phyloP scores from a whole-genome alignment of 2,329 filamentous ascomycete species.

The Penicillium sp. region DNA sequence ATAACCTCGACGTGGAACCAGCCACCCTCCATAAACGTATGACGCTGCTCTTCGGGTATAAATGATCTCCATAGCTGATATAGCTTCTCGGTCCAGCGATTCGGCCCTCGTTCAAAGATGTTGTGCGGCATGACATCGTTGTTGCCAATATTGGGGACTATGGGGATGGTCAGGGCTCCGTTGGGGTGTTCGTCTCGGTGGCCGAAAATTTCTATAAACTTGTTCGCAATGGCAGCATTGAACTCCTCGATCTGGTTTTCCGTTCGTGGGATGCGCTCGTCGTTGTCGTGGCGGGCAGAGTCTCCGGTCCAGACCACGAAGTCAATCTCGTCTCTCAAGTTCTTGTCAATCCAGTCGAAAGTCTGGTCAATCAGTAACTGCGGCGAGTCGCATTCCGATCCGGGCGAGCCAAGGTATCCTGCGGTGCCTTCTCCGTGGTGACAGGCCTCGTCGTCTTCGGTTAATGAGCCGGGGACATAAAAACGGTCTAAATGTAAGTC shows the following conservation, averaged over 20 bases:
- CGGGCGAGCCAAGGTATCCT: slow-evolving; percentile 79
- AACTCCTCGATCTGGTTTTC: slow-evolving; percentile 70
- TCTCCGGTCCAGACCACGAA: slow-evolving; percentile 94
- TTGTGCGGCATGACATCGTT: slow-evolving; percentile 98
- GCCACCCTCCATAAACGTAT: slow-evolving; percentile 85
- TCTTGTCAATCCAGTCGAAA: slow-evolving; percentile 78
- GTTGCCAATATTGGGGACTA: slow-evolving; percentile 90
- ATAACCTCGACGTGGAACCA: slow-evolving; percentile 96
- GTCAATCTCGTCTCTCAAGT: slow-evolving; percentile 74
- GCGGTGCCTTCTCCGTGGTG: slow-evolving; percentile 74
- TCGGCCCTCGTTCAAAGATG: slow-evolving; percentile 80
- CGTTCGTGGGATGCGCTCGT: slow-evolving; percentile 73
- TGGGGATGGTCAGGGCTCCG: slow-evolving; percentile 65
- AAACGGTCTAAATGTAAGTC: slow-evolving; percentile 89
- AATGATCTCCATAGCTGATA: slow-evolving; percentile 76
- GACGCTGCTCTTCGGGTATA: slow-evolving; percentile 86
- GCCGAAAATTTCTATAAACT: slow-evolving; percentile 71
- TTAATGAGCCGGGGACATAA: slow-evolving; percentile 75
- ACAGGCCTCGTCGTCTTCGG: slow-evolving; percentile 66
- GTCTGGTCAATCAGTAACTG: slow-evolving; percentile 78
- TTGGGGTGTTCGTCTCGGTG: slow-evolving; percentile 48
- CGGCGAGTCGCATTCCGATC: slow-evolving; percentile 84
- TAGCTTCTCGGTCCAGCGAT: slow-evolving; percentile 77
- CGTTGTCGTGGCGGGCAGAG: slow-evolving; percentile 83
- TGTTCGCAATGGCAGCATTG: slow-evolving; percentile 71